Base-by-base conservation (phyloP, 306 rosid genomes). In the Cicer yamashitae region DNA sequence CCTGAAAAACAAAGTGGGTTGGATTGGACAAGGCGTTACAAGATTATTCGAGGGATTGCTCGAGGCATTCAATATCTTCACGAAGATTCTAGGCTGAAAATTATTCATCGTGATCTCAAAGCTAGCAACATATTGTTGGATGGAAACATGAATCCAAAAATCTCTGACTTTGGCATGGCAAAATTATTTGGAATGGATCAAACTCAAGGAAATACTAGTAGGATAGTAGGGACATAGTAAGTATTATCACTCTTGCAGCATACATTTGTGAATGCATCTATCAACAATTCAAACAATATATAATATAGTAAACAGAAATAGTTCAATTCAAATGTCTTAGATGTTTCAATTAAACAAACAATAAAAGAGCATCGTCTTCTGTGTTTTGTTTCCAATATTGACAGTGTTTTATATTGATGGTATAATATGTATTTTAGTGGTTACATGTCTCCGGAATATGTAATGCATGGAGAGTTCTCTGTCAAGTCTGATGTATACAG, bases 121-220 rank as follows among this genome's bases (percentile, higher is more conserved):
- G 86, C 85, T 10, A 88, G 96, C 30, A 91, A 89, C 59, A 38
- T 91, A 51, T 38, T 91, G 6, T 48, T 89, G 67, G 96, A 88
- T 60, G 65, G 8, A 11, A 48, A 84, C 1, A 81, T 92, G 91
- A 81, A 82, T 1, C 74, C 96, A 4, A 92, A 90, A 59, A 92
- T 90, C 38, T 84, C 91, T 4, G 96, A 92, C 68, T 92, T 92
- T 83, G 96, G 96, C 1, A 84, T 84, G 87, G 96, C 96, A 18
- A 89, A 79, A 61, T 77, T 87, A 18, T 82, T 87, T 37, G 73
- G 34, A 8, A 80, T 39, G 6, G 88, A 86, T 17, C 88, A 87
- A 46, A 79, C 80, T 58, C 82, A 79, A 74, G 89, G 78, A 8
- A 81, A 71, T 52, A 92, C 96, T 0, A 64, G 53, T 14, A 79